phyloP scores from a whole-genome alignment of 441 rosid species.

The Pelargonium myrrhifolium region DNA sequence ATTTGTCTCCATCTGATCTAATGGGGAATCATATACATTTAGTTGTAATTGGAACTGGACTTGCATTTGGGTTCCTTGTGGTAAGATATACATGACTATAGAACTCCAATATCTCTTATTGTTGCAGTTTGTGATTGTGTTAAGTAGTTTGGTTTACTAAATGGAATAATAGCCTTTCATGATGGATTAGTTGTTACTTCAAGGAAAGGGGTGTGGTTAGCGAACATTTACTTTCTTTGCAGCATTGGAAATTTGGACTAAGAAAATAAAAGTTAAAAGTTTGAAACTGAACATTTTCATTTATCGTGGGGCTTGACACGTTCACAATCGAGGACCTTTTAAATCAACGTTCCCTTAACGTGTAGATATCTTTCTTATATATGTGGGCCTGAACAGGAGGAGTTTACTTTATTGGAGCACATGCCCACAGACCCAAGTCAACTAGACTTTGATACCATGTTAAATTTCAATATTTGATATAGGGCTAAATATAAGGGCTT shows the following conservation, averaged over 20 bases:
- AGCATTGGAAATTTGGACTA: neutral
- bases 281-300: neutral
- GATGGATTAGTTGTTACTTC: neutral
- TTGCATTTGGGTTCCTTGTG: constrained; percentile 98
- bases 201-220: neutral
- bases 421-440: too few species aligned
- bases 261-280: neutral
- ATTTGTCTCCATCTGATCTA: constrained; percentile 73
- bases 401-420: too few species aligned
- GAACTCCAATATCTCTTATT: neutral
- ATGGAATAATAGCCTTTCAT: neutral
- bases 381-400: too few species aligned
- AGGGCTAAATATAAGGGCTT: too few species aligned
- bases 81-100: constrained; percentile 34
- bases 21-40: constrained; percentile 77
- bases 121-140: neutral
- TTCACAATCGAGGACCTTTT: too few species aligned
- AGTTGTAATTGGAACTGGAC: constrained; percentile 86
- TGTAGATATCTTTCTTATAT: too few species aligned
- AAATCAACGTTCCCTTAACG: too few species aligned
- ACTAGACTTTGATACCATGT: too few species aligned
- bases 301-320: too few species aligned
- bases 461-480: too few species aligned
- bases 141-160: neutral
- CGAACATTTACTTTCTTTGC: neutral